Evolutionary conservation across 169 alveolate species (phyloP).

Genomic region (Ichthyophthirius multifiliis): DNA sequence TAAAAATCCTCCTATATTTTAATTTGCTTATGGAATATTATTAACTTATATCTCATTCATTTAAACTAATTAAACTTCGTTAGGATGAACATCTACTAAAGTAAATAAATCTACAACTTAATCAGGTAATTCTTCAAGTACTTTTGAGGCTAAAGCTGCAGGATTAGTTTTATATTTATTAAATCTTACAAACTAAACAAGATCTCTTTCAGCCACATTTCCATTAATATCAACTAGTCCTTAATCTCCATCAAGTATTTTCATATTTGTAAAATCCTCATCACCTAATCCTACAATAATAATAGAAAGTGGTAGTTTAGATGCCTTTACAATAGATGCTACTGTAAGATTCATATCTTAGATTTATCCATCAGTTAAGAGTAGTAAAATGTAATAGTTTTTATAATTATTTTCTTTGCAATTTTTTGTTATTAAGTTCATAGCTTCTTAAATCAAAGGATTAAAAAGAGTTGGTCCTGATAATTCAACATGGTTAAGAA

Average conservation of each 20-base stretch:
- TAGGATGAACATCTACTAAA: background rate
- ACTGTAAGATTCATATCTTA: slow-evolving; percentile 72
- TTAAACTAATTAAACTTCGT: background rate
- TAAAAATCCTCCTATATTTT: background rate
- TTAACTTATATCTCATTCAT: background rate
- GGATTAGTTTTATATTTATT: slow-evolving; percentile 45
- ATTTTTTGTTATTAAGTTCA: slow-evolving; percentile 20
- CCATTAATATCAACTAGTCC: slow-evolving; percentile 26
- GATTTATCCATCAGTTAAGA: slow-evolving; percentile 79
- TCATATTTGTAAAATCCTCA: slow-evolving; percentile 66
- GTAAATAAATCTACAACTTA: slow-evolving; percentile 36
- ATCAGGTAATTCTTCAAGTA: slow-evolving; percentile 64
- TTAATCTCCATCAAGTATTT: slow-evolving; percentile 68
- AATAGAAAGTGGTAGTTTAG: slow-evolving; percentile 66
- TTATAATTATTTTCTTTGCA: slow-evolving; percentile 27
- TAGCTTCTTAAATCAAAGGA: slow-evolving; percentile 45
- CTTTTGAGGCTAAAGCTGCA: slow-evolving; percentile 48
- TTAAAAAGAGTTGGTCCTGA: slow-evolving; percentile 64
- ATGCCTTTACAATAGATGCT: slow-evolving; percentile 53
- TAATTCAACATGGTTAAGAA: slow-evolving; percentile 29
- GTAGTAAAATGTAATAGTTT: slow-evolving; percentile 61
- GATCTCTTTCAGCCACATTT: slow-evolving; percentile 62
- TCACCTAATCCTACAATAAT: slow-evolving; percentile 81
- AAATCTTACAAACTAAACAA: slow-evolving; percentile 78
- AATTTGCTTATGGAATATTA: background rate